Conservation (phyloP, 306 rosid genomes). For the Aeschynomene evenia region DNA sequence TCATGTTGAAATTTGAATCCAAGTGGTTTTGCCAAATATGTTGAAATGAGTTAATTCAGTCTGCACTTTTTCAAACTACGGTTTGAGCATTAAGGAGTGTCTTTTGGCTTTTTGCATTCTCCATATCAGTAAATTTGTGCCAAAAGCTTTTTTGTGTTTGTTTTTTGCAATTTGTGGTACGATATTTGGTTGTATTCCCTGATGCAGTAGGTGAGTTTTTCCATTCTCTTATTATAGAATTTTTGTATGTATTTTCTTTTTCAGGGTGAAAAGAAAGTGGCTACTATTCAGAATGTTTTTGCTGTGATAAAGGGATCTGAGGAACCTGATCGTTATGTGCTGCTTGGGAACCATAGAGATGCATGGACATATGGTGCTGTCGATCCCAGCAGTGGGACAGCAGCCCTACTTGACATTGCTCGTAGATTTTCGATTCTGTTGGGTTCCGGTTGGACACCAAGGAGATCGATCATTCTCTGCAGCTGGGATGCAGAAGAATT, state of each 20-base stretch:
- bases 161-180: too few species aligned
- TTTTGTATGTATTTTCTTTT: slow-evolving; percentile 17
- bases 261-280: slow-evolving; percentile 83
- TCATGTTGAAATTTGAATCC: too few species aligned
- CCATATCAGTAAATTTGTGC: too few species aligned
- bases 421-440: slow-evolving; percentile 70
- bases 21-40: too few species aligned
- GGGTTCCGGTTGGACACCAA: slow-evolving; percentile 70
- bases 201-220: too few species aligned
- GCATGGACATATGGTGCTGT: slow-evolving; percentile 99
- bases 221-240: background rate
- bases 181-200: too few species aligned
- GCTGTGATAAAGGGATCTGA: slow-evolving; percentile 76
- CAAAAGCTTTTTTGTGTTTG: too few species aligned
- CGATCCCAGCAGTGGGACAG: slow-evolving; percentile 96
- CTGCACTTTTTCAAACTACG: too few species aligned
- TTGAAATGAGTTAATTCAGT: too few species aligned
- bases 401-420: slow-evolving; percentile 85
- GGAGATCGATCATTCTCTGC: slow-evolving; percentile 59
- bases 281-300: slow-evolving; percentile 67
- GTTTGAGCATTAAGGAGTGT: too few species aligned
- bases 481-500: slow-evolving; percentile 64
- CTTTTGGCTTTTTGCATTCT: too few species aligned
- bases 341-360: slow-evolving; percentile 96
- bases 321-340: slow-evolving; percentile 89